Evolutionary conservation across 208 protist species (phyloP), one percentile per base, ranked within the genome.

Genomic region (Strigomonas culicis): DNA sequence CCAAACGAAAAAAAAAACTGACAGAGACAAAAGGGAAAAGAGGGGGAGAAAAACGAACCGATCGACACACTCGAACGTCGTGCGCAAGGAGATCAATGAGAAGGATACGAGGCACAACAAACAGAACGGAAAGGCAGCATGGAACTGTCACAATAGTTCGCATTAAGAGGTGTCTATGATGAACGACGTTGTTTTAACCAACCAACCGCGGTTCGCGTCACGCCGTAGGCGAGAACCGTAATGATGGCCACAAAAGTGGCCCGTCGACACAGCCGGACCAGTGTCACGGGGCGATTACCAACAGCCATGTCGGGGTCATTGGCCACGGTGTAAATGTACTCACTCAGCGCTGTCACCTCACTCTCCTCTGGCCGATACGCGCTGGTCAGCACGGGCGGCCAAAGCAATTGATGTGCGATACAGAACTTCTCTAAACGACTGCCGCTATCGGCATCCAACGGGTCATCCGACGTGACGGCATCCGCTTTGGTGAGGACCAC

Each of bases 401-500:
- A 95, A 25, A 95, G 61, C 1, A 95, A 63, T 49, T 75, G 79
- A 41, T 92, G 66, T 15, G 73, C 60, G 22, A 67, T 56, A 41
- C 84, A 91, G 68, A 87, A 92, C 24, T 55, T 25, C 47, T 66
- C 32, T 13, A 22, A 19, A 21, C 61, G 25, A 59, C 53, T 65
- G 47, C 8, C 25, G 15, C 36, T 68, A 11, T 52, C 49, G 0
- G 46, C 56, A 10, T 66, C 46, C 13, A 24, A 25, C 13, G 1
- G 30, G 21, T 49, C 61, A 21, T 55, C 72, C 0, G 49, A 27
- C 11, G 36, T 59, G 13, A 71, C 31, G 4, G 69, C 57, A 30
- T 94, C 90, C 0, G 72, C 68, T 68, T 94, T 94, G 25, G 87
- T 96, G 74, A 84, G 81, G 15, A 93, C 84, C n/a, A 96, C 55